Conservation (phyloP, 495 filamentous ascomycete genomes). For the Alectoria sarmentosa region DNA sequence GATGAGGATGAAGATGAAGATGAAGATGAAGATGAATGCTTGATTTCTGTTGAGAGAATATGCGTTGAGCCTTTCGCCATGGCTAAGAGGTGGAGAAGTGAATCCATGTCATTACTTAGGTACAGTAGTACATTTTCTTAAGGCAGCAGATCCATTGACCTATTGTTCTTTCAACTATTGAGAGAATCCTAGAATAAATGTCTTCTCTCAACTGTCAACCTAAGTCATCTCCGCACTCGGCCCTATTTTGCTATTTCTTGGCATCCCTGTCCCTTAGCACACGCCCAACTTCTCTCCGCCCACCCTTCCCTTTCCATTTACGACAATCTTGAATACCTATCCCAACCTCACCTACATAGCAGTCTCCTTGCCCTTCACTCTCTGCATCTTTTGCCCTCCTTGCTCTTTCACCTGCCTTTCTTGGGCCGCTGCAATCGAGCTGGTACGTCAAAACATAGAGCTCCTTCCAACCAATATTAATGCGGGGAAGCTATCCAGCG, state of each 20-base stretch:
- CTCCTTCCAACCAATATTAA: background rate
- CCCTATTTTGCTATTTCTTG: constrained; percentile 2
- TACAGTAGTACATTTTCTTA: too few relatives aligned
- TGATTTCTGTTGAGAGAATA: too few relatives aligned
- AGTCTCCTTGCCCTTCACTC: background rate
- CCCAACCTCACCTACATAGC: background rate
- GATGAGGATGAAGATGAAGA: too few relatives aligned
- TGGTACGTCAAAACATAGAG: constrained; percentile 3
- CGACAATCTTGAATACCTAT: background rate
- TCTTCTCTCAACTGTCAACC: too few relatives aligned
- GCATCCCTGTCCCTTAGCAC: constrained; percentile 11
- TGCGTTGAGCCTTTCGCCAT: too few relatives aligned
- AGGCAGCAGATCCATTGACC: too few relatives aligned
- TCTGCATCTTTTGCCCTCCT: background rate
- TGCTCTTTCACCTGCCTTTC: background rate
- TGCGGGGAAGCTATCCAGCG: constrained; percentile 15
- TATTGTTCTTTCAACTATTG: too few relatives aligned
- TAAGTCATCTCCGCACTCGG: background rate
- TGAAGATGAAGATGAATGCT: too few relatives aligned
- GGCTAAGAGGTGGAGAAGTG: too few relatives aligned
- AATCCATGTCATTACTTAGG: too few relatives aligned
- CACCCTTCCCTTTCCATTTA: background rate
- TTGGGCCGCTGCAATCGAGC: background rate
- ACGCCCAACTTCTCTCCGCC: background rate
- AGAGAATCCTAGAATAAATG: too few relatives aligned